Evolutionary conservation across 2,329 filamentous ascomycete species (phyloP).

Genomic region (Nannizziopsis arthrosporioides): DNA sequence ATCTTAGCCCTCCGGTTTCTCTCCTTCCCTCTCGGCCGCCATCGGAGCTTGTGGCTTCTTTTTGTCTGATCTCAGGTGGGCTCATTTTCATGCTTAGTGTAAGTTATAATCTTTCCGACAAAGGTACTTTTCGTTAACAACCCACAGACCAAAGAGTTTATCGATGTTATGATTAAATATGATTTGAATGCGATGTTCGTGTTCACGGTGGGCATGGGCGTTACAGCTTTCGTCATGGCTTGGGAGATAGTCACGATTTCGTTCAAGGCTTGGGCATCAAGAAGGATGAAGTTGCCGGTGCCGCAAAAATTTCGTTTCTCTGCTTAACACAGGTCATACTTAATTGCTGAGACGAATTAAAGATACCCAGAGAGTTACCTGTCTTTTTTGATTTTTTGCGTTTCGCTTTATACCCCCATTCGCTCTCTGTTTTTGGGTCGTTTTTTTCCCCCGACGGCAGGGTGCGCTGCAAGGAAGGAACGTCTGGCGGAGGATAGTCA

Average conservation of each 20-base stretch:
- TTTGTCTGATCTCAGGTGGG: slow-evolving; percentile 77
- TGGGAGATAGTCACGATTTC: slow-evolving; percentile 69
- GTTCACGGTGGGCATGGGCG: slow-evolving; percentile 76
- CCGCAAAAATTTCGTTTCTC: slow-evolving; percentile 25
- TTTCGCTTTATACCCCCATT: background rate
- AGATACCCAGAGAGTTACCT: background rate
- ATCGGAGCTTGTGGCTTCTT: slow-evolving; percentile 75
- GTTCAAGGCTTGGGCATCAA: slow-evolving; percentile 74
- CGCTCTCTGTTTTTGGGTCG: background rate
- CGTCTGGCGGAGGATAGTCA: too few relatives aligned
- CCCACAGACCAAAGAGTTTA: slow-evolving; percentile 57
- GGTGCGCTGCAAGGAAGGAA: background rate
- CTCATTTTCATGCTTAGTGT: slow-evolving; percentile 87
- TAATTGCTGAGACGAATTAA: background rate
- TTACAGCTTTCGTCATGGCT: slow-evolving; percentile 73
- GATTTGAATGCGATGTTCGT: slow-evolving; percentile 82
- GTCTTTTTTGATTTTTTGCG: slow-evolving; percentile 3
- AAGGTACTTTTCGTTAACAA: slow-evolving; percentile 16
- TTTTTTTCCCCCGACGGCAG: background rate
- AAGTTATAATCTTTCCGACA: slow-evolving; percentile 32
- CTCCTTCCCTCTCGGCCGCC: slow-evolving; percentile 73
- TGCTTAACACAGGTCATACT: background rate
- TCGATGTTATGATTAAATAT: slow-evolving; percentile 64
- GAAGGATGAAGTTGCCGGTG: slow-evolving; percentile 28
- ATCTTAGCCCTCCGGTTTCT: slow-evolving; percentile 67